phyloP scores from a whole-genome alignment of 1,284 basidiomycete genomes.

The Ganoderma leucocontextum region DNA sequence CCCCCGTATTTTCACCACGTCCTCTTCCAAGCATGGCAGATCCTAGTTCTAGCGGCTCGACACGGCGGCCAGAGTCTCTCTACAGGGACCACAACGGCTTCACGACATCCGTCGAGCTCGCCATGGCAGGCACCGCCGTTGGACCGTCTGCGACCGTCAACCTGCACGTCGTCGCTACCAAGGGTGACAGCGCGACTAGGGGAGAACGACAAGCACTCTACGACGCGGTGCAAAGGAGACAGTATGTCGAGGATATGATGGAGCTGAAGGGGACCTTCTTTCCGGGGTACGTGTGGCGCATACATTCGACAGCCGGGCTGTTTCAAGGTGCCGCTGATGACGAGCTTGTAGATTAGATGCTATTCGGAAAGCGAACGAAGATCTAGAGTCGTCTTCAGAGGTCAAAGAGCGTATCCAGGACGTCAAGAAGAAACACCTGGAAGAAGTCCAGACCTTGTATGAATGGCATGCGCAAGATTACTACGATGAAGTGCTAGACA shows the following conservation, averaged over 20 bases:
- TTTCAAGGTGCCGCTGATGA: neutral
- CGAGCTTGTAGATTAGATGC: conserved; percentile 30
- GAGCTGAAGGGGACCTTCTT: conserved; percentile 39
- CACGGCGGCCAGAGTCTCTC: conserved; percentile 15
- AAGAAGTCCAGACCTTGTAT: conserved; percentile 35
- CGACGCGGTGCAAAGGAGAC: conserved; percentile 37
- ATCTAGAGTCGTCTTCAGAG: conserved; percentile 29
- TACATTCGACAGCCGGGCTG: neutral
- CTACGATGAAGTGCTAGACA: conserved; percentile 33
- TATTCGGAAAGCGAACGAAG: conserved; percentile 30
- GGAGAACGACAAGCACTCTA: conserved; percentile 25
- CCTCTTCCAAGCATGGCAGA: conserved; percentile 2
- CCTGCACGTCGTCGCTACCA: conserved; percentile 26
- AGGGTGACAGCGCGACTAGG: conserved; percentile 12
- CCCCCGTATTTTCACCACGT: neutral
- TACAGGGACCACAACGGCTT: conserved; percentile 35
- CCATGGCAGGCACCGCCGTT: conserved; percentile 24
- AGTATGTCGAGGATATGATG: conserved; percentile 37
- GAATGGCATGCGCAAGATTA: conserved; percentile 40
- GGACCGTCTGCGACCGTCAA: conserved; percentile 23
- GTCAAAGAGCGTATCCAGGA: conserved; percentile 32
- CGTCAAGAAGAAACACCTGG: conserved; percentile 30
- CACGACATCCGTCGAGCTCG: conserved; percentile 22
- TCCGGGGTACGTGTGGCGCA: conserved; percentile 35
- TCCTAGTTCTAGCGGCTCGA: neutral